These are phyloP conservation scores for Metschnikowia cerradonensis DNA, from an alignment of 805 yeast genomes.

Conservation along the genomic window DNA sequence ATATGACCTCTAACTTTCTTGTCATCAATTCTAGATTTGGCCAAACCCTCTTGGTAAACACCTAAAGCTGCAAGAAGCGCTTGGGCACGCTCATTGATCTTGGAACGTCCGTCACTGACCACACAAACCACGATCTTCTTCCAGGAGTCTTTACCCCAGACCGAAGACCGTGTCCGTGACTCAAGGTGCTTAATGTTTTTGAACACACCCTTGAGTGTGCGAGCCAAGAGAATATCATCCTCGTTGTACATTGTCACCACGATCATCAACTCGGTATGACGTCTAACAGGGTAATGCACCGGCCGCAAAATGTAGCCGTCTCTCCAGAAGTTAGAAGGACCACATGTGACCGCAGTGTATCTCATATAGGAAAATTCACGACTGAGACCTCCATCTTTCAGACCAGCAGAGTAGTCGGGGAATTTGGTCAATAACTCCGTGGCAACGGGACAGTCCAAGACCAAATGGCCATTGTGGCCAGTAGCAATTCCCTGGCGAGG, in stretches of 20 bases:
- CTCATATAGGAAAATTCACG: constrained; percentile 59
- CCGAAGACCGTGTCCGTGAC: constrained; percentile 53
- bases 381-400: constrained; percentile 39
- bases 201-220: constrained; percentile 84
- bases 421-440: constrained; percentile 50
- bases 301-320: constrained; percentile 57
- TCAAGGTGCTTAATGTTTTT: constrained; percentile 76
- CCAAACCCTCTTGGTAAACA: constrained; percentile 92
- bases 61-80: constrained; percentile 85
- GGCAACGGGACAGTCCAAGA: constrained; percentile 88
- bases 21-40: constrained; percentile 84
- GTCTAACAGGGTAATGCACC: constrained; percentile 47
- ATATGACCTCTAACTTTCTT: constrained; percentile 79
- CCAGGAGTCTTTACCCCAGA: constrained; percentile 97
- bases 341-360: constrained; percentile 63
- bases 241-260: constrained; percentile 77
- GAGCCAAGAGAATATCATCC: constrained; percentile 72
- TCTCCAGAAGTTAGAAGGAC: constrained; percentile 59
- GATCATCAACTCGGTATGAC: constrained; percentile 58
- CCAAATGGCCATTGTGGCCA: constrained; percentile 64
- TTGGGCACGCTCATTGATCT: constrained; percentile 72
- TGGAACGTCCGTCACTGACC: constrained; percentile 88
- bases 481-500: constrained; percentile 26
- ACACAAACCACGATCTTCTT: constrained; percentile 86
- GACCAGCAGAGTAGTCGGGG: constrained; percentile 33